Percentiles rank a stretch among this genome's conserved stretches.
Evolutionary conservation across 2,329 filamentous ascomycete genomes (phyloP).

Genomic region (Penicillium italicum): DNA sequence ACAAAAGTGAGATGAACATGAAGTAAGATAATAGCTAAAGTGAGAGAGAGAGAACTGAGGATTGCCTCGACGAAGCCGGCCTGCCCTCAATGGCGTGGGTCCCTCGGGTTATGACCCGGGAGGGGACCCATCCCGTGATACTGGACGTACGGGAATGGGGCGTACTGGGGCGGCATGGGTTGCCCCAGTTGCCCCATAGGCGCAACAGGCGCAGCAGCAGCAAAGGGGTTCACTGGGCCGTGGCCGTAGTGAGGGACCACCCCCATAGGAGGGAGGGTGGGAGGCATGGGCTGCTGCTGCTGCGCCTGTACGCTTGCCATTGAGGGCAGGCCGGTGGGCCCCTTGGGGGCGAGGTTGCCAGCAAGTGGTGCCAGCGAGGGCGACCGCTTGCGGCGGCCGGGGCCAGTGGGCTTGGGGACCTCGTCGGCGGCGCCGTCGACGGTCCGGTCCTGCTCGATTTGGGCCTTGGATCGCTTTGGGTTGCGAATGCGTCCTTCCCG

Average conservation of each 20-base stretch:
- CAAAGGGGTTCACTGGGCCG: constrained; percentile 13
- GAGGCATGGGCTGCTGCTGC: constrained; percentile 15
- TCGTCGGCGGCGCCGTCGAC: constrained; percentile 29
- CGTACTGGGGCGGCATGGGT: constrained; percentile 25
- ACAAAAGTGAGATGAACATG: neutral
- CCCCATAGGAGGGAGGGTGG: constrained; percentile 18
- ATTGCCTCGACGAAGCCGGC: constrained; percentile 10
- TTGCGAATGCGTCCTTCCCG: constrained; percentile 43
- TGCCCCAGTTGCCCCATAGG: constrained; percentile 14
- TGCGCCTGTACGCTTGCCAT: constrained; percentile 16
- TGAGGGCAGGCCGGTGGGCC: constrained; percentile 14
- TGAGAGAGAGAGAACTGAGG: constrained; percentile 6
- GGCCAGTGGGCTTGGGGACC: constrained; percentile 18
- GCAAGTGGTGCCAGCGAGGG: constrained; percentile 20
- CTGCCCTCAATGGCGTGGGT: constrained; percentile 8
- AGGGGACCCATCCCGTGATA: constrained; percentile 21
- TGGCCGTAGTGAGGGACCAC: constrained; percentile 16
- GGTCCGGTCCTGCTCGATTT: constrained; percentile 42
- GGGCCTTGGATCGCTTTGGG: constrained; percentile 44
- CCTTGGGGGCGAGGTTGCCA: constrained; percentile 23
- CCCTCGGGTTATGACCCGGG: constrained; percentile 7
- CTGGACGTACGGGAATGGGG: constrained; percentile 27
- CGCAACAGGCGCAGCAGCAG: constrained; percentile 11
- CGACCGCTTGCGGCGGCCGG: constrained; percentile 27
- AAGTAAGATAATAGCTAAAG: constrained; percentile 1